Conservation (phyloP, 2,329 filamentous ascomycete genomes). For the Nannizziopsis arthrosporioides region DNA sequence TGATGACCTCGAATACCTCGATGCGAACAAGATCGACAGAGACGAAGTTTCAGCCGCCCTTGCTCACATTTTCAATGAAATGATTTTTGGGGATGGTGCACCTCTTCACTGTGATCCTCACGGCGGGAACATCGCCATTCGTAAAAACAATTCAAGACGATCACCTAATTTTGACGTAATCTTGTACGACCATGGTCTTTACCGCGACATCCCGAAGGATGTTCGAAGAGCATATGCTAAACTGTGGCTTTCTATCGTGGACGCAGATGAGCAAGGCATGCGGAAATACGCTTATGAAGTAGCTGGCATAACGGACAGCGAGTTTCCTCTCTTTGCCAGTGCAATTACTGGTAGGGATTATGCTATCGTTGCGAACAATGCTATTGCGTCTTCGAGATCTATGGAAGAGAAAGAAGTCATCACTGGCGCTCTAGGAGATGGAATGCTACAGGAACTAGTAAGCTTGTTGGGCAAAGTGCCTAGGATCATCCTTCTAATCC, state of each 20-base stretch:
- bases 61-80: slow-evolving; percentile 92
- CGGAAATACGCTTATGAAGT: slow-evolving; percentile 79
- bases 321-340: slow-evolving; percentile 89
- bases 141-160: slow-evolving; percentile 54
- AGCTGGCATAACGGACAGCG: slow-evolving; percentile 73
- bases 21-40: slow-evolving; percentile 74
- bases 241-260: slow-evolving; percentile 91
- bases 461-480: slow-evolving; percentile 80
- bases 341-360: slow-evolving; percentile 94
- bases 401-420: slow-evolving; percentile 76
- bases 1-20: slow-evolving; percentile 79
- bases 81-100: slow-evolving; percentile 87
- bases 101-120: slow-evolving; percentile 95
- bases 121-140: slow-evolving; percentile 87
- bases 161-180: slow-evolving; percentile 84
- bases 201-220: slow-evolving; percentile 73
- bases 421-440: slow-evolving; percentile 69
- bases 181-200: slow-evolving; percentile 92
- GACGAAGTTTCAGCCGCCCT: slow-evolving; percentile 90
- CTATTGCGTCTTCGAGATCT: slow-evolving; percentile 49
- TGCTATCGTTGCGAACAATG: slow-evolving; percentile 54
- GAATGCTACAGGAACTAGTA: slow-evolving; percentile 77
- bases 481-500: slow-evolving; percentile 79
- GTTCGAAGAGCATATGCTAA: slow-evolving; percentile 83
- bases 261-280: slow-evolving; percentile 77